Evolutionary conservation across 305 asterid species (phyloP), one percentile per base, ranked within the genome.

Genomic region (Fraxinus floribunda): DNA sequence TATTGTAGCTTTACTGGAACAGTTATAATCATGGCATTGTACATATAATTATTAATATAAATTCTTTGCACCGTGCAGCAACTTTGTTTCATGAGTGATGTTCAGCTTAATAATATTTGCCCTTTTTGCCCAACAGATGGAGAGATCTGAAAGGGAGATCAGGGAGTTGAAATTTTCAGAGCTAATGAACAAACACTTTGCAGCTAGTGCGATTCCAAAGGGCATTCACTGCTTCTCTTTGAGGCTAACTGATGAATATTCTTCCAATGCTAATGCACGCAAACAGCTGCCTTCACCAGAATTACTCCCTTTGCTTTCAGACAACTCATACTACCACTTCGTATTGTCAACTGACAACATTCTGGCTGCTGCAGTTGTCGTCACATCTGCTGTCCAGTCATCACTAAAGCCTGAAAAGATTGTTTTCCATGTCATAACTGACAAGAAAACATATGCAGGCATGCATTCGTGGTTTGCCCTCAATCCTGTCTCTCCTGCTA

Each of bases 381-480:
- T 96, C 80, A 78, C 87, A 77, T 94, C 98, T 84, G 87, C 98
- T 76, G 91, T 96, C 78, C 93, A 89, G 88, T 91, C 97, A 86
- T 91, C 98, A 80, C 87, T 81, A 79, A 85, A 85, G 70, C 98
- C 98, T 38, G 89, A 86, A 78, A 94, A 91, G 91, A 89, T 94
- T 85, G 98, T 94, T 88, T 96, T 96, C 90, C 99, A 96, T 86
- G 97, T 96, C 87, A 92, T 96, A 77, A 96, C 98, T 26, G 98
- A 96, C 91, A 96, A 96, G 92, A 96, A 96, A 94, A 94, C 99
- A 80, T 96, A 94, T 88, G 98, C 99, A 41, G 99, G 97, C 86
- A 96, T 96, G 99, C 98, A 93, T 86, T 91, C 99, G 13, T 96
- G 99, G 99, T 94, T 96, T 87, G 98, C 98, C 39, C 77, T 96